Evolutionary conservation across 2,329 filamentous ascomycete genomes (phyloP).

Genomic region (Trichophyton rubrum): DNA sequence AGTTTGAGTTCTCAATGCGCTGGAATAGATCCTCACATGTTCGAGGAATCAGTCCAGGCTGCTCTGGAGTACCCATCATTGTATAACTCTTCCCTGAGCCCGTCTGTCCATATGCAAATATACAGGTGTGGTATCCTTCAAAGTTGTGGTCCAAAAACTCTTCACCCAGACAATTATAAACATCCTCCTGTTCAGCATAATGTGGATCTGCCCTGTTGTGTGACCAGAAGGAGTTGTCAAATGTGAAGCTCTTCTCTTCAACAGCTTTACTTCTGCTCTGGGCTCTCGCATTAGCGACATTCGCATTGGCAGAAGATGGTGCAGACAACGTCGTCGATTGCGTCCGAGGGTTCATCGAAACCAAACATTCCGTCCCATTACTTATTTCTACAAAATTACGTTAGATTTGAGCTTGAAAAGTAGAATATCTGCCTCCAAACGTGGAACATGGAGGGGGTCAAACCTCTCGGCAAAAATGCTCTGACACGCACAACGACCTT

Average conservation of each 20-base stretch:
- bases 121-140: conserved; percentile 97
- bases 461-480: conserved; percentile 68
- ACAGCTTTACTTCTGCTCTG: conserved; percentile 57
- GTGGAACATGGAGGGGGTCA: conserved; percentile 9
- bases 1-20: conserved; percentile 73
- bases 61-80: conserved; percentile 80
- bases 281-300: conserved; percentile 36
- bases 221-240: conserved; percentile 98
- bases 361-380: conserved; percentile 67
- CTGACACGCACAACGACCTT: conserved; percentile 70
- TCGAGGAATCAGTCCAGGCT: conserved; percentile 82
- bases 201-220: conserved; percentile 66
- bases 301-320: conserved; percentile 44
- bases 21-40: conserved; percentile 95
- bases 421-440: neutral
- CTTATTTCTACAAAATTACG: conserved; percentile 53
- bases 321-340: conserved; percentile 72
- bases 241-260: conserved; percentile 85
- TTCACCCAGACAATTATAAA: conserved; percentile 87
- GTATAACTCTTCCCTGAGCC: conserved; percentile 97
- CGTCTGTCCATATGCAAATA: conserved; percentile 96
- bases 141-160: conserved; percentile 99
- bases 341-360: conserved; percentile 78
- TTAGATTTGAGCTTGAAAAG: conserved; percentile 4
- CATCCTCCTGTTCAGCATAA: conserved; percentile 83